Base-by-base conservation (phyloP, 2,329 filamentous ascomycete species). In the Clonostachys solani region DNA sequence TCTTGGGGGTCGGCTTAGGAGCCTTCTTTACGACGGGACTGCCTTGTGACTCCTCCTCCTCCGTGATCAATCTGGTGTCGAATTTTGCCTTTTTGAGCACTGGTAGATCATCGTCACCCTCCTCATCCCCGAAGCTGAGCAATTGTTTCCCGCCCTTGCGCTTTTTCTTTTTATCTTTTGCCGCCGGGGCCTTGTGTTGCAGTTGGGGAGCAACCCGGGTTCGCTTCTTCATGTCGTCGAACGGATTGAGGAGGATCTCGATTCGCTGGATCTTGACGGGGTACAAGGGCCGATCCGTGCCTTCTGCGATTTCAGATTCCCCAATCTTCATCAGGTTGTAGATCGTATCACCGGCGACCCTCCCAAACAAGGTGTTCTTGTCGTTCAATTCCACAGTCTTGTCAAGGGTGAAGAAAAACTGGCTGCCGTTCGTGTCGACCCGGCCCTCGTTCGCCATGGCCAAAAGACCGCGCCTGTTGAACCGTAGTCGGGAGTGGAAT, bases 291-390 rank as follows among this genome's bases (percentile, higher is more conserved):
- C 90, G 78, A 53, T 97, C 92, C 7, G 81, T 84, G 15, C 84
- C 86, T 47, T 89, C 85, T 23, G 86, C 81, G 16, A 95, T 72
- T 61, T 97, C 94, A 1, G 81, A 82, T 62, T 97, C 92, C 17
- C 87, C 91, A 76, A 97, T 96, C 68, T 92, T 95, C 60, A 92
- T 84, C 60, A 99, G 66, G 64, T 96, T 97, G 71, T 95, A 99
- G 47, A 99, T 94, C 15, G 92, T 96, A 54, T 97, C 90, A 29
- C 92, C 94, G 35, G 88, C 90, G 41, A 99, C 80, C 48, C 94
- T 78, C 16, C 94, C 94, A 72, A 99, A 97, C 64, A 97, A 72
- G 1, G 94, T 97, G 65, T 96, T 96, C 68, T 89, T 89, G 45
- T 86, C 87, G 56, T 87, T 89, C 59, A 99, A 66, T 72, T 97